Base-by-base conservation (phyloP, 345 rosid species). In the Fremontodendron californicum region DNA sequence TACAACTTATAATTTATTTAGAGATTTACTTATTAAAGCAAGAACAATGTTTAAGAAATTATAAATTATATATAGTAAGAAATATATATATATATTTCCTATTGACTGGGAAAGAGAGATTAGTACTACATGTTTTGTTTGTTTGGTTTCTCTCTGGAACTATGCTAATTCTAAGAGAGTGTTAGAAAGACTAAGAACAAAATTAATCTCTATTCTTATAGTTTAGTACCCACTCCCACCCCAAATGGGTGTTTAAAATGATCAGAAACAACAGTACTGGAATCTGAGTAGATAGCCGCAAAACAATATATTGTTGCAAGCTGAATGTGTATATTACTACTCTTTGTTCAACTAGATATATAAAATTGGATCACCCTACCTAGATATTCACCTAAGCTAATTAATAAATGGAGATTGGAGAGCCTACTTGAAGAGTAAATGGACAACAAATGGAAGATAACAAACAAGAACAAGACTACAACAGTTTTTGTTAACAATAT, bases 271-370 rank as follows among this genome's bases (percentile, higher is more conserved):
- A 16, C 8, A 25, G 72, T 77, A 25, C 46, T 42, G 81, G 76
- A 74, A 73, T 46, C 66, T 35, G 65, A 74, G 75, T 65, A 55
- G 57, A 77, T 55, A 72, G 37, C 62, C 80, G 77, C 48, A 72
- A 71, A 52, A 57, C 18, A 33, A 15, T 55, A 15, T 55, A 39
- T 11, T 74, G 73, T 68, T 69, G 46, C 18, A 45, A 68, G 73
- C 23, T 45, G 39, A 69, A 16, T 27, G 42, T 61, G 2, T 31
- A 57, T 33, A 33, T 3, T 39, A 39, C 5, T 1, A 39, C 40
- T 39, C 40, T 39, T 39, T 39, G 40, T 39, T 39, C 40, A 39
- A 15, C 76, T 48, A 40, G 31, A 10, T 46, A 35, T 4, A 58
- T 33, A 33, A 33, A 58, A 61, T 74, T 79, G 71, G 67, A 54